Evolutionary conservation across 2,329 filamentous ascomycete species (phyloP), one percentile per base, ranked within the genome.

Genomic region (Cladorrhinum sp.): DNA sequence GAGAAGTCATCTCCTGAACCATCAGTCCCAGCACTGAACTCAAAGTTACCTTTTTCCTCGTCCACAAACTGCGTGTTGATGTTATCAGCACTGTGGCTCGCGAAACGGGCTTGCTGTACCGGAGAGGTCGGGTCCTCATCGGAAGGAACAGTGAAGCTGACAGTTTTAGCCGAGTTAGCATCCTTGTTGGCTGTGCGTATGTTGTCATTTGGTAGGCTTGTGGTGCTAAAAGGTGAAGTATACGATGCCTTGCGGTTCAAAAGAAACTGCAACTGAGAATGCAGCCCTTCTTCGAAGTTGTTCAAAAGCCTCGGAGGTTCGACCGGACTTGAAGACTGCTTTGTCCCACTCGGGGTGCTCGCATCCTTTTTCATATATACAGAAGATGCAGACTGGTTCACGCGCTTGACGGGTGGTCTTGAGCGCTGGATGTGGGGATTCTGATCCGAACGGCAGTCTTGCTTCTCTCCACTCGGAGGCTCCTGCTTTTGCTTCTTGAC

Each of bases 51-150:
- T 49, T 74, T 70, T 20, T 85, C 79, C 13, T 80, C 78, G 3
- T 81, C 75, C 20, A 79, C 79, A 71, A 88, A 88, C 41, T 75
- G 81, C 18, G 85, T 87, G 70, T 85, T 84, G 65, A 88, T 87
- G 55, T 81, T 84, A 59, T 88, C 84, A 20, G 81, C 75, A 66
- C 81, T 86, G 59, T 73, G 79, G 62, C 78, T 79, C 41, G 75
- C 68, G 62, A 85, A 84, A 2, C 71, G 71, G 48, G 75, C 71
- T 36, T 70, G 72, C 20, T 73, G 69, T n/a, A 75, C 68, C 9
- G 73, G 71, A 5, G 75, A 70, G 10, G 68, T 66, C 13, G 57
- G 22, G 45, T 80, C 76, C 59, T 79, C 74, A 61, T 78, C 73
- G 60, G 77, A 64, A 36, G 77, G 69, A 59, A 85, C 78, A 52